Base-by-base conservation (phyloP, 352 stramenopile species). In the Phytophthora rubi region DNA sequence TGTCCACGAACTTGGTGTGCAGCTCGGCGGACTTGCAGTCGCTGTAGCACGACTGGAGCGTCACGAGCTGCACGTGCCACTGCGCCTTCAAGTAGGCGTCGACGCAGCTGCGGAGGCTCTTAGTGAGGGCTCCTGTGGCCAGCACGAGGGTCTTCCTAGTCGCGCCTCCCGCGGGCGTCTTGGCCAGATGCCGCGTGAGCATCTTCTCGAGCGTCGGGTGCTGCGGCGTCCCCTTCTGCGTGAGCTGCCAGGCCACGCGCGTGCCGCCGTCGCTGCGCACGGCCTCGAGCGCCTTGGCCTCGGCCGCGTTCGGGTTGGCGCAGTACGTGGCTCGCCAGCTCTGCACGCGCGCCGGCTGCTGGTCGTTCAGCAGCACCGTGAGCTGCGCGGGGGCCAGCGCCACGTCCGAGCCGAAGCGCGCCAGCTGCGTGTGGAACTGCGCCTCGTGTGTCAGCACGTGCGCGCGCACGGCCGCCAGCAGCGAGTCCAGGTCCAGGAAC, bases 141-240 rank as follows among this genome's bases (percentile, higher is more conserved):
- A 77, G 26, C 2, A 65, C 65, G 2, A 77, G 18, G 10, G 65
- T 77, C 57, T 59, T 71, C 30, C 32, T 51, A n/a, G 8, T 8
- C 12, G 30, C 6, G 2, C 8, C 21, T 12, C 16, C 15, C 12
- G 56, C 47, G 35, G 26, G 21, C 4, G 6, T 16, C 44, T 65
- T 56, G 30, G 44, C 26, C 13, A 77, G 53, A 7, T 66, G 68
- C 9, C 51, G 30, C 23, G 63, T 70, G 18, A 75, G 42, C 70
- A 77, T 73, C 32, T 71, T 77, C 47, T 77, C 70, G 16, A 77
- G 66, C 37, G 70, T 77, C 26, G 59, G 70, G 33, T 77, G 70
- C 9, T 74, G 30, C 15, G 58, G 16, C 12, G 70, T 71, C 9
- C 65, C 70, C 35, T 77, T 77, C 23, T 77, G 67, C 28, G 67